A percentile compares a stretch with the other conserved stretches of the same genome.
phyloP scores from a whole-genome alignment of 306 rosid genomes.

The Crotalaria pallida region DNA sequence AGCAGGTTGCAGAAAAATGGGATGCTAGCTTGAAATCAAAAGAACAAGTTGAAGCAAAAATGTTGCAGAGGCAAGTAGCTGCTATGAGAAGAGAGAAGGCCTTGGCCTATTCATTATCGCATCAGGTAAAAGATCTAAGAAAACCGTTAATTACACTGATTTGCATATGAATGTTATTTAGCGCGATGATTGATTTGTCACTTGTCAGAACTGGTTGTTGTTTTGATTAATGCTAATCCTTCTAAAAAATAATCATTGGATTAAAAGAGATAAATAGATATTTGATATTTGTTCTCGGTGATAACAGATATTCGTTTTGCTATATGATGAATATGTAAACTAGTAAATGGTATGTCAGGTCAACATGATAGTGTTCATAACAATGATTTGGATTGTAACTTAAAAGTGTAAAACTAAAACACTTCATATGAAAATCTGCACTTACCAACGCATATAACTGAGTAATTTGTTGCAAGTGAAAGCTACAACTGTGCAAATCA shows the following conservation, averaged over 20 bases:
- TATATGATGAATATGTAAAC: neutral
- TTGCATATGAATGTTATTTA: neutral
- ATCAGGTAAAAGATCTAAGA: slow-evolving; percentile 47
- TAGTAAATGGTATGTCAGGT: neutral
- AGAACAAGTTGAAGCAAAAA: slow-evolving; percentile 63
- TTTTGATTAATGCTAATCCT: neutral
- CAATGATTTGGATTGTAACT: neutral
- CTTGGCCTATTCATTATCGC: slow-evolving; percentile 77
- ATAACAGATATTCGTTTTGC: neutral
- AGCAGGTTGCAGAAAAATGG: slow-evolving; percentile 63
- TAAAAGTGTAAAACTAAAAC: neutral
- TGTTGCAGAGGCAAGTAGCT: slow-evolving; percentile 56
- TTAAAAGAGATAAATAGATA: neutral
- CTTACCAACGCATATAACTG: neutral
- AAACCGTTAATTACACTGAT: neutral
- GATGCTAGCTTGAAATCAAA: slow-evolving; percentile 56
- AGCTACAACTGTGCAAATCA: neutral
- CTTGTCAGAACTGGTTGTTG: neutral
- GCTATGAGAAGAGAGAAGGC: slow-evolving; percentile 88
- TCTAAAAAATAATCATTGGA: neutral
- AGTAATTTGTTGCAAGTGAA: neutral
- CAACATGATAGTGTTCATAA: neutral
- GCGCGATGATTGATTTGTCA: neutral
- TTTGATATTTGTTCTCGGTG: neutral
- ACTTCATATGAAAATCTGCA: neutral